Evolutionary conservation across 345 rosid species (phyloP).

Genomic region (Pelargonium nanum): DNA sequence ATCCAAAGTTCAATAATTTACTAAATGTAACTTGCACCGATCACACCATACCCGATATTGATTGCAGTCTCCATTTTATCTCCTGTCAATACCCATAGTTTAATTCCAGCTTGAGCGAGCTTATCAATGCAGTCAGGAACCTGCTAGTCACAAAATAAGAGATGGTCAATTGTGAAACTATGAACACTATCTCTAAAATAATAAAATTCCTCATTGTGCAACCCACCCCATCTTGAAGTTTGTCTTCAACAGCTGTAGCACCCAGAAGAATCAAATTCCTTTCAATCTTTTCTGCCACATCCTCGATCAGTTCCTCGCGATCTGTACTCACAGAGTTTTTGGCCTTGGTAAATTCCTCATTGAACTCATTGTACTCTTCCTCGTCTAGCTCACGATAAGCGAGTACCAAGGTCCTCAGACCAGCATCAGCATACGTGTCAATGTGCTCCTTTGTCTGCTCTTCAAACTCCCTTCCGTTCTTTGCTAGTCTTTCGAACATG

Average conservation of each 20-base stretch:
- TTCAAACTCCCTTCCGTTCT: constrained; percentile 42
- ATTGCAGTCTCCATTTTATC: constrained; percentile 99
- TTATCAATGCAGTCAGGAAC: constrained; percentile 98
- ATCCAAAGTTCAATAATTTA: neutral
- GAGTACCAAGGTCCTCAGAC: constrained; percentile 85
- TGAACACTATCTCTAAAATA: no score
- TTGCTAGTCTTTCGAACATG: constrained; percentile 80
- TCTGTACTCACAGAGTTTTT: constrained; percentile 50
- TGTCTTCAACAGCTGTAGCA: constrained; percentile 94
- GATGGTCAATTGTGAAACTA: constrained; percentile 1
- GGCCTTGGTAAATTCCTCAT: constrained; percentile 53
- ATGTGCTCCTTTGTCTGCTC: constrained; percentile 60
- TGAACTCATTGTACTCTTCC: constrained; percentile 60
- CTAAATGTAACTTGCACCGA: neutral
- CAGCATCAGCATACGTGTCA: constrained; percentile 82
- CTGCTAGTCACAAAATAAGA: constrained; percentile 23
- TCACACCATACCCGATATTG: constrained; percentile 60
- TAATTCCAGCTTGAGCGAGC: constrained; percentile 94
- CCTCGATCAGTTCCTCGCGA: constrained; percentile 62
- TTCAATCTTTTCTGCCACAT: constrained; percentile 61
- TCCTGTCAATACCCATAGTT: constrained; percentile 93
- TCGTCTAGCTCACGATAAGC: constrained; percentile 79
- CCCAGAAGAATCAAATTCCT: constrained; percentile 74
- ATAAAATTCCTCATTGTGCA: no score
- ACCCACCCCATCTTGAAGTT: constrained; percentile 90